Percentiles rank a stretch among this genome's conserved stretches.
Conservation (phyloP, 2,329 filamentous ascomycete genomes). For the Xylariaceae sp. region DNA sequence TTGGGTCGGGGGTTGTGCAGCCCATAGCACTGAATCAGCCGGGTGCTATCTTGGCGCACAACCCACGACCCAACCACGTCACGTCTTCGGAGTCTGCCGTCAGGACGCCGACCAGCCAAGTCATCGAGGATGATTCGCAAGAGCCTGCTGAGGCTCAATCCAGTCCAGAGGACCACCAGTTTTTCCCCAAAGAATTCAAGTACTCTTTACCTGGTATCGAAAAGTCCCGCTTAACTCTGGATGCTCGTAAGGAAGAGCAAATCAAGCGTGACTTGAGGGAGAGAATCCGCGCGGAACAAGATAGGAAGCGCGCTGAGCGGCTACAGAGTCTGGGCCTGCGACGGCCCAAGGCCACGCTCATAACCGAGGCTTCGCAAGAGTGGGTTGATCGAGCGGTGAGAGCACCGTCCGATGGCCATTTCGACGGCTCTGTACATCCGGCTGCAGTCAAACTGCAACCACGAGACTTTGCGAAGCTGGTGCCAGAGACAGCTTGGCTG, state of each 20-base stretch:
- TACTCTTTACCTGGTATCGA: conserved; percentile 22
- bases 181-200: conserved; percentile 22
- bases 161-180: conserved; percentile 14
- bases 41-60: conserved; percentile 5
- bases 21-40: conserved; percentile 3
- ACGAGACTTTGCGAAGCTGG: conserved; percentile 60
- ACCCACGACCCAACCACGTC: background rate
- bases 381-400: conserved; percentile 22
- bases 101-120: background rate
- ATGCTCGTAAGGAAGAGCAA: conserved; percentile 13
- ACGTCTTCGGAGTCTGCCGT: background rate
- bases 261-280: conserved; percentile 11
- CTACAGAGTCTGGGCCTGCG: conserved; percentile 23
- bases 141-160: too few relatives aligned
- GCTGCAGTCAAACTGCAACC: conserved; percentile 46
- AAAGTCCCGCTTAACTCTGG: conserved; percentile 10
- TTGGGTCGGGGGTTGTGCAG: conserved; percentile 11
- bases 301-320: conserved; percentile 4
- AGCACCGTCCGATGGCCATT: conserved; percentile 11
- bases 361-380: conserved; percentile 16
- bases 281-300: conserved; percentile 13
- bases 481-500: conserved; percentile 57
- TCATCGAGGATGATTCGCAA: background rate
- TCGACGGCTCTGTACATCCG: conserved; percentile 26
- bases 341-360: conserved; percentile 17